phyloP scores from a whole-genome alignment of 352 stramenopile genomes.

The Phytopythium delawarense region DNA sequence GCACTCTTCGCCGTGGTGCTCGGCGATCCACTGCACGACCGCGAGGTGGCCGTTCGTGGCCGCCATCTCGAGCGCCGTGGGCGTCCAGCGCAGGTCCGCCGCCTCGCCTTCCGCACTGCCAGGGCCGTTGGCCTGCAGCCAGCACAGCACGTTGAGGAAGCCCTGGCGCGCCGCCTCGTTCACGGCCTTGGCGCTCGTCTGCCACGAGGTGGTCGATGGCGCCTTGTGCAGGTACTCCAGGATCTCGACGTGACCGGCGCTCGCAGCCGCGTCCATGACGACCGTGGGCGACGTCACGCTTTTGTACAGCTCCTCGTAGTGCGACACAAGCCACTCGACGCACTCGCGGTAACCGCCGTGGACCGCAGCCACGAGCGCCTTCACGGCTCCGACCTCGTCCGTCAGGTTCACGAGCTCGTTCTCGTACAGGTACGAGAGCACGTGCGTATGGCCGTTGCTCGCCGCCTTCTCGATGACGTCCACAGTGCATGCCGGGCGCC shows the following conservation, averaged over 20 bases:
- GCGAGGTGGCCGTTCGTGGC: slow-evolving; percentile 56
- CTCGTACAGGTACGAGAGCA: slow-evolving; percentile 50
- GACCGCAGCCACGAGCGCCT: slow-evolving; percentile 49
- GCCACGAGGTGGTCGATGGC: slow-evolving; percentile 33
- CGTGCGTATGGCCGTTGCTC: slow-evolving; percentile 54
- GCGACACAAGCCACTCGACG: slow-evolving; percentile 51
- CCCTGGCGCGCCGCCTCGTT: slow-evolving; percentile 52
- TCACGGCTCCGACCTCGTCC: slow-evolving; percentile 42
- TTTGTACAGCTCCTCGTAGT: slow-evolving; percentile 39
- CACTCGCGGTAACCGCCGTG: slow-evolving; percentile 45
- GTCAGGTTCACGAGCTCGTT: slow-evolving; percentile 49
- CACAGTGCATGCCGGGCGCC: slow-evolving; percentile 39
- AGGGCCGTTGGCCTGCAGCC: slow-evolving; percentile 28
- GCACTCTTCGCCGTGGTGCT: slow-evolving; percentile 44
- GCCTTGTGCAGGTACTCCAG: slow-evolving; percentile 44
- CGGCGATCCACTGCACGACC: slow-evolving; percentile 58
- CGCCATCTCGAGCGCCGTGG: slow-evolving; percentile 50
- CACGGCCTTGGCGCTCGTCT: slow-evolving; percentile 49
- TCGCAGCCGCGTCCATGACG: slow-evolving; percentile 52
- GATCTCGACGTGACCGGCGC: slow-evolving; percentile 49
- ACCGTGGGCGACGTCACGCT: slow-evolving; percentile 21
- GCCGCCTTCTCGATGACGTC: slow-evolving; percentile 64
- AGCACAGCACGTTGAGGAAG: slow-evolving; percentile 43
- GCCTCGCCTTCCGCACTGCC: slow-evolving; percentile 13
- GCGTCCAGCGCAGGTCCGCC: slow-evolving; percentile 32